phyloP scores from a whole-genome alignment of 495 filamentous ascomycete species.

The Baudoinia panamericana region DNA sequence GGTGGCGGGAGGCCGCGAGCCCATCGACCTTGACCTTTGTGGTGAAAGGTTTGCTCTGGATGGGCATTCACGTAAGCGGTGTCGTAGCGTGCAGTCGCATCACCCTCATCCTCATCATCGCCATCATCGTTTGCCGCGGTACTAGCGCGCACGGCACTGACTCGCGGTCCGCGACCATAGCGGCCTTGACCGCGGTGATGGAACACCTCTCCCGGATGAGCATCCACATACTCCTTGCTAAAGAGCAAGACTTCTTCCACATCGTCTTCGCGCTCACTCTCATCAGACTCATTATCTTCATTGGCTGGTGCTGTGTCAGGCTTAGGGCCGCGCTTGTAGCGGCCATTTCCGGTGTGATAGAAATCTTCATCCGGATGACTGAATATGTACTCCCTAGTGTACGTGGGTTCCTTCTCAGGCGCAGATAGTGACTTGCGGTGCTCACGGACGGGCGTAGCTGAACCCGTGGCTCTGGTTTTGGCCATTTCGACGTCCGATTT shows the following conservation, averaged over 20 bases:
- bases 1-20: slow-evolving; percentile 13
- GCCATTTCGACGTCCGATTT: background rate
- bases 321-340: slow-evolving; percentile 12
- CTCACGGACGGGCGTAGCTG: background rate
- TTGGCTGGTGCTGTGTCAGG: slow-evolving; percentile 1
- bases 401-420: slow-evolving; percentile 9
- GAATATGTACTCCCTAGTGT: slow-evolving; percentile 9
- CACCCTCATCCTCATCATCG: slow-evolving; percentile 6
- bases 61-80: slow-evolving; percentile 13
- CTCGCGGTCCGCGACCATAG: slow-evolving; percentile 9
- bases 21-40: slow-evolving; percentile 19
- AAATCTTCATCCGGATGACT: slow-evolving; percentile 10
- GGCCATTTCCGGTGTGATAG: slow-evolving; percentile 19
- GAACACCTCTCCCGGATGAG: slow-evolving; percentile 12
- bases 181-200: slow-evolving; percentile 21
- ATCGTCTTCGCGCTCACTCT: background rate
- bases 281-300: background rate
- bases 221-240: slow-evolving; percentile 8
- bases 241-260: slow-evolving; percentile 2
- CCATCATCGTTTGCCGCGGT: background rate
- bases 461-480: no score
- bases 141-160: background rate
- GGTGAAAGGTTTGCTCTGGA: slow-evolving; percentile 13
- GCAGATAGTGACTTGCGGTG: slow-evolving; percentile 1
- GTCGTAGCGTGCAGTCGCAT: slow-evolving; percentile 4